These are phyloP conservation scores for Euphorbia tirucalli DNA, from an alignment of 345 rosid species.

Conservation along the genomic window DNA sequence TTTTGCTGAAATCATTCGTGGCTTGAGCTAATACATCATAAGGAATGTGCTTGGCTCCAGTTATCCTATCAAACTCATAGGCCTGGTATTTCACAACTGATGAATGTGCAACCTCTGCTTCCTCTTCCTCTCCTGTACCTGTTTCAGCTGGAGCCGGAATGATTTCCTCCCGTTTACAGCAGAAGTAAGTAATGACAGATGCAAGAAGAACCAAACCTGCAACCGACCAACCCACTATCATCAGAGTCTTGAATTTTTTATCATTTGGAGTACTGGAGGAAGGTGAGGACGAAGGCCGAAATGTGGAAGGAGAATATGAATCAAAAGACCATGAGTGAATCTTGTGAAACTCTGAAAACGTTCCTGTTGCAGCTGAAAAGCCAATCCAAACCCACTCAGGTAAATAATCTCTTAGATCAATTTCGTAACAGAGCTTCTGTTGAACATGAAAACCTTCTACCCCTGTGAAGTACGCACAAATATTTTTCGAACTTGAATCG, in stretches of 20 bases:
- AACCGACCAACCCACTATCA: too few relatives aligned
- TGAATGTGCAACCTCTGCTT: neutral
- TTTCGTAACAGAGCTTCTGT: too few relatives aligned
- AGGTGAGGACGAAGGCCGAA: too few relatives aligned
- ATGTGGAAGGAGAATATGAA: neutral
- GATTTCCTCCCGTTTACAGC: too few relatives aligned
- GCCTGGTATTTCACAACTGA: neutral
- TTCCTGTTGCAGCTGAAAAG: slow-evolving; percentile 30
- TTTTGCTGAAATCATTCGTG: neutral
- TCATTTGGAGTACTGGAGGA: too few relatives aligned
- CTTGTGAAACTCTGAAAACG: neutral
- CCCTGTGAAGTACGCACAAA: neutral
- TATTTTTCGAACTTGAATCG: neutral
- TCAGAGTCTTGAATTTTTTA: too few relatives aligned
- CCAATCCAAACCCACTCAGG: slow-evolving; percentile 26
- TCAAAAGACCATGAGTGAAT: slow-evolving; percentile 28
- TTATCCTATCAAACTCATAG: neutral
- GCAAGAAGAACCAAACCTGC: too few relatives aligned
- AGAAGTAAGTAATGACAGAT: too few relatives aligned
- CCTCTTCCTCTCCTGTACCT: neutral
- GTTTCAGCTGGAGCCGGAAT: too few relatives aligned
- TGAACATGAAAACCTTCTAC: too few relatives aligned
- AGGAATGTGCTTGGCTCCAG: neutral
- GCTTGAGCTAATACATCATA: neutral
- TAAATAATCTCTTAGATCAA: neutral